These are phyloP conservation scores for Lyophyllum decastes DNA, from an alignment of 768 basidiomycete species.

Conservation along the genomic window DNA sequence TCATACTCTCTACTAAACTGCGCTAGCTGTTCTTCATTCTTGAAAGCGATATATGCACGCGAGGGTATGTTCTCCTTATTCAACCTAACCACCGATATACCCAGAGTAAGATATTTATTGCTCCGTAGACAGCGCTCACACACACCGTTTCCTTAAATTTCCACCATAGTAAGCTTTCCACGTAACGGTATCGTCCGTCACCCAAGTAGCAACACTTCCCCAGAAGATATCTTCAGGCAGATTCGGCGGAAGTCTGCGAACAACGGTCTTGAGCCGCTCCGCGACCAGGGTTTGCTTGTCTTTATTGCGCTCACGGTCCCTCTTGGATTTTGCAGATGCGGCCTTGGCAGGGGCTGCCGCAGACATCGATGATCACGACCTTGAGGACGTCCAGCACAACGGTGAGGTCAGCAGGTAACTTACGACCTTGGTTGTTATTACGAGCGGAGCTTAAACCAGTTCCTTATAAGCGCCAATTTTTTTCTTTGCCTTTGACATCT, in stretches of 20 bases:
- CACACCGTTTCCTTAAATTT: slow-evolving; percentile 70
- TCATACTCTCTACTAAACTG: slow-evolving; percentile 84
- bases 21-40: slow-evolving; percentile 67
- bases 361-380: slow-evolving; percentile 1
- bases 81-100: slow-evolving; percentile 45
- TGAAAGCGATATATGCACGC: slow-evolving; percentile 92
- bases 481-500: background rate
- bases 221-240: slow-evolving; percentile 93
- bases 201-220: slow-evolving; percentile 87
- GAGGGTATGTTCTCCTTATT: slow-evolving; percentile 86
- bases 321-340: slow-evolving; percentile 31
- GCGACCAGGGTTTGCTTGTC: slow-evolving; percentile 33
- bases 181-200: slow-evolving; percentile 65
- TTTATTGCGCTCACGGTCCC: slow-evolving; percentile 34
- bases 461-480: background rate
- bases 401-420: background rate
- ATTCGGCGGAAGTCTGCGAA: slow-evolving; percentile 87
- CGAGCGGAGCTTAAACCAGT: slow-evolving; percentile 1
- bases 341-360: slow-evolving; percentile 23
- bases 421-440: background rate
- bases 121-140: background rate
- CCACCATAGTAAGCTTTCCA: slow-evolving; percentile 74
- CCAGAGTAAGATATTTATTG: background rate
- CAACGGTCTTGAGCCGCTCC: slow-evolving; percentile 82
- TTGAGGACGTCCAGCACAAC: background rate